Evolutionary conservation across 371 early-diverging fungal genomes (phyloP), one percentile per base, ranked within the genome.

Genomic region (Mortierella sp.): DNA sequence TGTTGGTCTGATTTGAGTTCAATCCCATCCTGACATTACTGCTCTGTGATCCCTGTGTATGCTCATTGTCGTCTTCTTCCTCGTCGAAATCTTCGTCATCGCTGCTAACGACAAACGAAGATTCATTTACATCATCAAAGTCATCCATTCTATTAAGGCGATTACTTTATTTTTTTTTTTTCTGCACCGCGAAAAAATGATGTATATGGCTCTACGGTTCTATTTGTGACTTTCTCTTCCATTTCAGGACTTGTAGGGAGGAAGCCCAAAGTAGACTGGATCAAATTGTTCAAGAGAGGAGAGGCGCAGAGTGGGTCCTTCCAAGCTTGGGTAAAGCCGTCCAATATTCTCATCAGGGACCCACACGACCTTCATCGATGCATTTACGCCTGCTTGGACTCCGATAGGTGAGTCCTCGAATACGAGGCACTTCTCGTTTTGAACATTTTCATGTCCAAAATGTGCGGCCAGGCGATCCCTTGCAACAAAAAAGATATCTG

Each of bases 371-470:
- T 90, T 89, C 97, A 97, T 96, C 0, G 88, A 87, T 5, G 98
- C 98, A 74, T 88, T 90, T 45, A 90, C 82, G 6, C 89, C 98
- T 6, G 97, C 97, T 70, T 92, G 71, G 9, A 97, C 93, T 21
- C 98, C 98, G 63, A 90, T 88, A 3, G 88, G 83, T 7, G 97
- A 92, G 74, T 98, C 97, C 81, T 98, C 98, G 90, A 98, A 97
- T 16, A 97, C 97, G 24, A 98, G 86, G 80, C 96, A 96, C 32
- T 88, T 87, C 7, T 86, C 86, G 83, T 67, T 86, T 77, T 3
- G 89, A 86, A 63, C 83, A 79, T 48, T 87, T 88, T 21, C 89
- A 65, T 61, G 85, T 78, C 70, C 84, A 58, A 79, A 83, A 77
- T 65, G 63, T 47, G 79, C 59, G 16, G 85, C 70, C 52, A 77